phyloP scores from a whole-genome alignment of 1,139 yeast species.

The Kodamaea suecica region DNA sequence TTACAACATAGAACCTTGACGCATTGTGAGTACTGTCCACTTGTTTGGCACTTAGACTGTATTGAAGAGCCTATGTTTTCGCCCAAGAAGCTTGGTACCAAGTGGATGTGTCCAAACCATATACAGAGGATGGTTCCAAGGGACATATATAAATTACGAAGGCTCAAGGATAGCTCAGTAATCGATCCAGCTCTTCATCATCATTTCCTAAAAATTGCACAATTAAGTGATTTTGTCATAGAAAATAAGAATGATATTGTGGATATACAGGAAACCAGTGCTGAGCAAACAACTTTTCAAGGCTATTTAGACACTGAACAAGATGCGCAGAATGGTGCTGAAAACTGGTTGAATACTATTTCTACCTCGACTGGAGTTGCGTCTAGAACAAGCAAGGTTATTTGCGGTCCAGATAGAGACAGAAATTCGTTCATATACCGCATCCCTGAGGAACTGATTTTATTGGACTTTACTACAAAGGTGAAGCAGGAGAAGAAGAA shows the following conservation, averaged over 20 bases:
- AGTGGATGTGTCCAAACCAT: conserved; percentile 96
- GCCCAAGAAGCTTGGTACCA: conserved; percentile 72
- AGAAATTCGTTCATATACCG: conserved; percentile 51
- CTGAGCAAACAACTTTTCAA: conserved; percentile 28
- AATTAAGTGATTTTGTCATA: conserved; percentile 56
- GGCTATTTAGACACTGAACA: conserved; percentile 33
- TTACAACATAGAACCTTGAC: conserved; percentile 51
- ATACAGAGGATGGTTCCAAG: conserved; percentile 52
- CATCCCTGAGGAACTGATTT: conserved; percentile 68
- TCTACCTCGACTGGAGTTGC: conserved; percentile 42
- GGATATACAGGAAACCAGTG: conserved; percentile 9
- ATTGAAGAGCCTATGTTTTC: conserved; percentile 70
- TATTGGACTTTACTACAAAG: conserved; percentile 68
- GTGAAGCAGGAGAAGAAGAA: conserved; percentile 30
- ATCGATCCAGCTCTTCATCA: conserved; percentile 47
- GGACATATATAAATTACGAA: conserved; percentile 27
- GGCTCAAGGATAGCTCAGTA: conserved; percentile 52
- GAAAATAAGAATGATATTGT: conserved; percentile 32
- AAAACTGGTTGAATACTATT: conserved; percentile 17
- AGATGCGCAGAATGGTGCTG: conserved; percentile 8
- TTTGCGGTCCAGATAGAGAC: conserved; percentile 23
- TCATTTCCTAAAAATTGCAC: conserved; percentile 35
- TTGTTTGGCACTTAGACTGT: conserved; percentile 94
- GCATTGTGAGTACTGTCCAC: conserved; percentile 81
- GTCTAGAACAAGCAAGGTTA: conserved; percentile 40